Percentiles rank a stretch among this genome's conserved stretches.
phyloP scores from a whole-genome alignment of 139 green algal genomes.

The Ettlia oleoabundans region DNA sequence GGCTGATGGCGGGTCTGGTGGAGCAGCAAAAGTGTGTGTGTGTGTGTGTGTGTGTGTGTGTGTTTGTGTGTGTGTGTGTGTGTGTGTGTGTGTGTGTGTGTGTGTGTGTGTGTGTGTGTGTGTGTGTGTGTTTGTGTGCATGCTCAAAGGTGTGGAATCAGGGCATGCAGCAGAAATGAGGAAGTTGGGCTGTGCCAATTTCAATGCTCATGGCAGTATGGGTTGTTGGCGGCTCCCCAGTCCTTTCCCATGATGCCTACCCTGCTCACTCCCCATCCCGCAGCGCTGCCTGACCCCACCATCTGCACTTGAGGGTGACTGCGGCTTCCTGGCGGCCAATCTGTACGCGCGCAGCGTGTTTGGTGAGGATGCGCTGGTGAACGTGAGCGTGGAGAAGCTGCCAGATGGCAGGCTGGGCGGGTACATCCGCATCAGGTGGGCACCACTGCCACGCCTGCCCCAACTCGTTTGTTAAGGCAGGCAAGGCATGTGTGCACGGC shows the following conservation, averaged over 20 bases:
- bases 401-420: slow-evolving; percentile 86
- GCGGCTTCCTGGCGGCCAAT: slow-evolving; percentile 97
- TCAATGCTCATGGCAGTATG: too few species aligned
- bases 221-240: too few species aligned
- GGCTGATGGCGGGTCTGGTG: too few species aligned
- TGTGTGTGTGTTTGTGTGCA: too few species aligned
- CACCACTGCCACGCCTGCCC: too few species aligned
- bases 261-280: not conserved
- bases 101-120: too few species aligned
- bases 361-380: slow-evolving; percentile 98
- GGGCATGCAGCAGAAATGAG: too few species aligned
- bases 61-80: too few species aligned
- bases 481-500: not conserved
- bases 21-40: not conserved
- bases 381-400: slow-evolving; percentile 95
- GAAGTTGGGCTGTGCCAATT: too few species aligned
- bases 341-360: slow-evolving; percentile 96
- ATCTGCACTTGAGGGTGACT: slow-evolving; percentile 87
- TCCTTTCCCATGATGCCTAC: too few species aligned
- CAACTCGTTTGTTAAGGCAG: too few species aligned
- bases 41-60: not conserved
- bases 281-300: slow-evolving; percentile 88
- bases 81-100: not conserved
- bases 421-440: slow-evolving; percentile 96
- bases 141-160: too few species aligned